Base-by-base conservation (phyloP, 257 asterid species). In the Primulina eburnea region DNA sequence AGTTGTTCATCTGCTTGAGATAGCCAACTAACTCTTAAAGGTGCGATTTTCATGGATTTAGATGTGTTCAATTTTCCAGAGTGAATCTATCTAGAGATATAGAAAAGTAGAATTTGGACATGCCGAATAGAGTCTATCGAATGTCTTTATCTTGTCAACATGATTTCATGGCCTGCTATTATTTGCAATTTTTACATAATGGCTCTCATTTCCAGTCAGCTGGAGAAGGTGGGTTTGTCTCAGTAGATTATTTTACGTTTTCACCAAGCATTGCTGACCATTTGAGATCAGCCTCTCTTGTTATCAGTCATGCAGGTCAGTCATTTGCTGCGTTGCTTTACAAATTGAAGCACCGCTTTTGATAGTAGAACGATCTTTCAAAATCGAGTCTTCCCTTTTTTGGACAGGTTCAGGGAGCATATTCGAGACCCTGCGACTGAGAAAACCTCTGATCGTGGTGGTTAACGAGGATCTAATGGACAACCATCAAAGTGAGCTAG, bases 381-480 rank as follows among this genome's bases (percentile, higher is more conserved):
- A 18, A 52, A 0, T 50, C 21, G 43, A 47, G 17, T 26, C 62
- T 55, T 58, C 57, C 68, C 66, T 28, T 75, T 34, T 71, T 16
- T 40, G 8, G 70, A 73, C 86, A 91, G 97, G 99, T 71, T 94
- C 99, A 7, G 99, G 97, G 38, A 94, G 97, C 90, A 91, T 94
- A 86, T 94, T 94, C 77, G 99, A 94, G 92, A 82, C 96, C 6
- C 59, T 94, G 68, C 79, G 78, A 62, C 73, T 86, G 53, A 79
- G 80, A 30, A 94, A 88, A 78, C 96, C 96, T 4, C 79, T 91
- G 74, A 85, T 89, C 30, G 97, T 94, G 63, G 97, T 91, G 9
- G 97, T 91, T 7, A 94, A 94, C 50, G 97, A 91, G 80, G 96
- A 94, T 77, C 80, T 94, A 56, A 94, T 94, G 99, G 99, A 94